Percentiles rank a stretch among this genome's conserved stretches.
phyloP scores from a whole-genome alignment of 306 rosid genomes.

The Vigna radiata region DNA sequence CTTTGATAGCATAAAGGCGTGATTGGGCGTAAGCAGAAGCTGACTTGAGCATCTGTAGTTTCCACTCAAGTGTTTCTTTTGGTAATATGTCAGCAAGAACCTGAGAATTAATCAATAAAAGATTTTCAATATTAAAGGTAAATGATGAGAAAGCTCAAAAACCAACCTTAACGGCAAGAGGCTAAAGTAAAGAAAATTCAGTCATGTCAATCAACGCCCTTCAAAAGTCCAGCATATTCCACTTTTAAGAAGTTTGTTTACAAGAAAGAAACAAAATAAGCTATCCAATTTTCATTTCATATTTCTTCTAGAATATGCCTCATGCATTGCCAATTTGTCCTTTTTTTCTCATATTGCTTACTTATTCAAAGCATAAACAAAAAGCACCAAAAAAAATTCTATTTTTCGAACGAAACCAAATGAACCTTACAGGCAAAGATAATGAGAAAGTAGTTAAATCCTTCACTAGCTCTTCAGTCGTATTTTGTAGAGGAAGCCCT shows the following conservation, averaged over 20 bases:
- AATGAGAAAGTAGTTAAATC: constrained; percentile 62
- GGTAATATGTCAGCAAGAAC: constrained; percentile 81
- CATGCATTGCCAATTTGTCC: constrained; percentile 13
- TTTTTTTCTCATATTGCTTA: constrained; percentile 19
- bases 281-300: constrained; percentile 14
- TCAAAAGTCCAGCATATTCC: constrained; percentile 19
- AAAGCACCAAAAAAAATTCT: constrained; percentile 25
- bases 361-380: constrained; percentile 31
- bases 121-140: constrained; percentile 35
- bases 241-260: constrained; percentile 17
- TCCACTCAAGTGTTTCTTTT: constrained; percentile 83
- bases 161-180: background rate
- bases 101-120: constrained; percentile 57
- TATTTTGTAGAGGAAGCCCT: constrained; percentile 63
- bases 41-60: constrained; percentile 71
- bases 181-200: constrained; percentile 25
- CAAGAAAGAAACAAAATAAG: constrained; percentile 19
- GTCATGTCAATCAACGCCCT: constrained; percentile 17
- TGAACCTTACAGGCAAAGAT: constrained; percentile 74
- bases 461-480: constrained; percentile 60
- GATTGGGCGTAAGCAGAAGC: constrained; percentile 77
- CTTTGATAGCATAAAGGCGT: constrained; percentile 77
- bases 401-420: constrained; percentile 10
- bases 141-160: constrained; percentile 40
- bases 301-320: constrained; percentile 28